Evolutionary conservation across 805 yeast species (phyloP), one percentile per base, ranked within the genome.

Genomic region (Candida pini): DNA sequence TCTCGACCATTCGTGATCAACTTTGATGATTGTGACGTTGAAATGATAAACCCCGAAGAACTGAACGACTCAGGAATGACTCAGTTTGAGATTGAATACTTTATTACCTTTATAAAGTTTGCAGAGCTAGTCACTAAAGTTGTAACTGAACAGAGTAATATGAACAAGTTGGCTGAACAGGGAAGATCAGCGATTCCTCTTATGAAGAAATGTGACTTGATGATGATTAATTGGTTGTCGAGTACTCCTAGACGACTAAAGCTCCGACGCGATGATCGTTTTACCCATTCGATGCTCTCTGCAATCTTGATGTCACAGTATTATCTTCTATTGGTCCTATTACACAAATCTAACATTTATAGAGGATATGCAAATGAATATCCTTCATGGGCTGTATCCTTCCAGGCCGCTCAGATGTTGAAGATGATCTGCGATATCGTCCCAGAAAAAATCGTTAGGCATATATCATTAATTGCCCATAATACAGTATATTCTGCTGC

Each of bases 371-470:
- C 47, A 0, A 49, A 51, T 26, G 31, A 33, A 13, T 53, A 52
- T 30, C 86, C 87, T 3, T 75, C 84, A 4, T 78, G 86, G 82
- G 84, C 87, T 4, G 81, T 83, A 33, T 81, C 88, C 2, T 84
- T 83, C 63, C 87, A 81, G 56, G 86, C 90, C 1, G 84, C 88
- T 2, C 75, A 83, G 47, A 78, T 81, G 78, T 77, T 83, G 39
- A 71, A 81, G 9, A 65, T 74, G 31, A 78, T 82, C 34, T 62
- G 74, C 23, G 78, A 78, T 34, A 46, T 82, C 40, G 54, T 68
- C 20, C 71, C 68, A 28, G 81, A 69, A 67, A 46, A 78, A 74
- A 21, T 78, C 76, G 49, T 52, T n/a, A 21, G 32, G 5, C 42
- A 45, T 26, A 44, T 41, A n/a, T 43, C 71, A 71, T 25, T 61